Conservation (phyloP, 495 filamentous ascomycete species). For the Xylaria nigripes region DNA sequence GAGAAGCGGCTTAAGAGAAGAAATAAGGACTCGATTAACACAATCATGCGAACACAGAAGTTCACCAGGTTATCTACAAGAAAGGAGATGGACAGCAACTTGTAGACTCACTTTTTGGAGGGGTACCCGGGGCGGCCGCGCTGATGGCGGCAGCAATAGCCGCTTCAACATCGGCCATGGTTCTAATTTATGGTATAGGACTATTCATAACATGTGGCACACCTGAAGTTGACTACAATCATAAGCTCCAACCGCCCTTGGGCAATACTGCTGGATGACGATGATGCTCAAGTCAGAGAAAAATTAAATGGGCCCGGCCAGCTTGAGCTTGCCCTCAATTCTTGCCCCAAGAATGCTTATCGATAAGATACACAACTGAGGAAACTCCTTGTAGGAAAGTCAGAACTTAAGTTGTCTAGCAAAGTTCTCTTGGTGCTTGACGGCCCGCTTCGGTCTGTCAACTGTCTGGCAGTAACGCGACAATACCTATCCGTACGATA, state of each 20-base stretch:
- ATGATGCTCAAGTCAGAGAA: constrained; percentile 28
- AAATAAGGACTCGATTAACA: neutral
- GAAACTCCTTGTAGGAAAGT: constrained; percentile 1
- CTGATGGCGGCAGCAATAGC: constrained; percentile 26
- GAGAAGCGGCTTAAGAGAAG: neutral
- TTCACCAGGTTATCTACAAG: neutral
- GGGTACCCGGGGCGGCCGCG: constrained; percentile 13
- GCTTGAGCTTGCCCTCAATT: constrained; percentile 40
- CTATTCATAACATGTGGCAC: constrained; percentile 6
- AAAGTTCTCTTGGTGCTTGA: neutral
- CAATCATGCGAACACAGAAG: neutral
- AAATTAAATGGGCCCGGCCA: constrained; percentile 34
- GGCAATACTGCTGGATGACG: constrained; percentile 6
- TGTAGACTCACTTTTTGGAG: constrained; percentile 20
- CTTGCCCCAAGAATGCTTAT: constrained; percentile 30
- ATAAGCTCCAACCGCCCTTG: neutral
- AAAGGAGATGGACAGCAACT: neutral
- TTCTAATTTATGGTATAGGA: constrained; percentile 12
- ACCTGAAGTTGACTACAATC: constrained; percentile 5
- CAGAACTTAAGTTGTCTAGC: neutral
- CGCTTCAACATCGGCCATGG: constrained; percentile 27
- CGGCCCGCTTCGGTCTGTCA: neutral
- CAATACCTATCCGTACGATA: too few relatives aligned
- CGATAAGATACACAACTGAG: constrained; percentile 35
- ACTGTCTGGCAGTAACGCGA: too few relatives aligned